phyloP scores from a whole-genome alignment of 345 rosid species.

The Lepidium didymum region DNA sequence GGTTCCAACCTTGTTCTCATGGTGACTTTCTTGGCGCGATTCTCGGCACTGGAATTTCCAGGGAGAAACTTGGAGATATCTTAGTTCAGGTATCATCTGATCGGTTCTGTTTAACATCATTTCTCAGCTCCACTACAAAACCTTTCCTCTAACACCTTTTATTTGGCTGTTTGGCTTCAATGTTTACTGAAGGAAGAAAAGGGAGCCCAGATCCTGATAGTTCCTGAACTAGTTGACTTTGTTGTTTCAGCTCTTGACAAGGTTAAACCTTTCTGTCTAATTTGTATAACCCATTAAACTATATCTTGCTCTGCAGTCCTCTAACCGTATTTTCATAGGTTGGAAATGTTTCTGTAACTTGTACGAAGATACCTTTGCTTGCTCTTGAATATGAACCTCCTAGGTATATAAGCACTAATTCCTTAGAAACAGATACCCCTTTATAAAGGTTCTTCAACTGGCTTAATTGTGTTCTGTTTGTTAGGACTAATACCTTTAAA shows the following conservation, averaged over 20 bases:
- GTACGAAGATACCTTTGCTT: conserved; percentile 68
- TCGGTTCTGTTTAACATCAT: neutral
- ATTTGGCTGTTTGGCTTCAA: neutral
- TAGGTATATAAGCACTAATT: conserved; percentile 32
- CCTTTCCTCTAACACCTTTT: neutral
- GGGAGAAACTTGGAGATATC: conserved; percentile 90
- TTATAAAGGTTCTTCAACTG: neutral
- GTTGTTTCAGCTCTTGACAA: conserved; percentile 69
- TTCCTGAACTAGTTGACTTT: conserved; percentile 84
- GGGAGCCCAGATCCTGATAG: conserved; percentile 79
- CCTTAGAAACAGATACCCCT: neutral
- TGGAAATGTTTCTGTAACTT: conserved; percentile 76
- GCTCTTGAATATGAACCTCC: conserved; percentile 88
- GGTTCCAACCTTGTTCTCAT: conserved; percentile 74
- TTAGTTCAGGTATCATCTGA: conserved; percentile 61
- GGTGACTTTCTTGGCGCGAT: conserved; percentile 93
- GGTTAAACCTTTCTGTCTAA: conserved; percentile 29
- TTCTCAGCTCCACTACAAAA: neutral
- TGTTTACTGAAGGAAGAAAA: conserved; percentile 54
- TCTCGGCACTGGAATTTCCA: conserved; percentile 82
- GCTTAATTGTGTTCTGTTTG: neutral
- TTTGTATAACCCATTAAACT: neutral
- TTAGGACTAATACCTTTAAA: conserved; percentile 71
- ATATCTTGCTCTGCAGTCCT: neutral
- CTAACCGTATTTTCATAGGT: conserved; percentile 41